Evolutionary conservation across 2,329 filamentous ascomycete species (phyloP), one percentile per base, ranked within the genome.

Genomic region (Sarocladium brachiariae): DNA sequence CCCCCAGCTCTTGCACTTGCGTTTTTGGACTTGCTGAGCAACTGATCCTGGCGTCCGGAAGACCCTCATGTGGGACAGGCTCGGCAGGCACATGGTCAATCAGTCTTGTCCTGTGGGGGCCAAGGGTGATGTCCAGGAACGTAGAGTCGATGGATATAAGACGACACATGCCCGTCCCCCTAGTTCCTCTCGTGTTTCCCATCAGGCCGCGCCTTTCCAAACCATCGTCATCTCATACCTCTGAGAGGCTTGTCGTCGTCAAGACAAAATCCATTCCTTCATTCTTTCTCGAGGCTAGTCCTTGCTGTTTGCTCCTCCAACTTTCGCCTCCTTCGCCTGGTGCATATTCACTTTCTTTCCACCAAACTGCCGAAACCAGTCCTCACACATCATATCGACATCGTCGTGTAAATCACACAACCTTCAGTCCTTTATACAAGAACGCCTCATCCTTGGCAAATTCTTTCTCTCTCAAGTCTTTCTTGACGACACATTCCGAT

Each of bases 281-380:
- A 54, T 55, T 55, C 52, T 55, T 55, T 57, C 51, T 54, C 60
- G 56, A 65, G 63, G 59, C 59, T 69, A 65, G 66, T 61, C 70
- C 69, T 69, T 59, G 54, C 56, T 59, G 51, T 50, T 38, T 54
- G 53, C 49, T 10, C 21, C 45, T 31, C 50, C 27, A 43, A 21
- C 47, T 55, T 51, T 49, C 33, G 43, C 48, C 49, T 59, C 55
- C 4, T 10, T 52, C 57, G 58, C 60, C 59, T 59, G 51, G 51
- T 50, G 53, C 51, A 53, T 27, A 38, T 37, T 51, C 31, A 52
- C 51, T 41, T 49, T 50, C 46, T 39, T 49, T 50, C 49, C 24
- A 27, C 46, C n/a, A 45, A 51, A 18, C 38, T 34, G 11, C 39
- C 24, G 39, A 45, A 30, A 45, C 43, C 4, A 25, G 11, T 14